Base-by-base conservation (phyloP, 768 basidiomycete genomes). In the Serendipita vermifera region DNA sequence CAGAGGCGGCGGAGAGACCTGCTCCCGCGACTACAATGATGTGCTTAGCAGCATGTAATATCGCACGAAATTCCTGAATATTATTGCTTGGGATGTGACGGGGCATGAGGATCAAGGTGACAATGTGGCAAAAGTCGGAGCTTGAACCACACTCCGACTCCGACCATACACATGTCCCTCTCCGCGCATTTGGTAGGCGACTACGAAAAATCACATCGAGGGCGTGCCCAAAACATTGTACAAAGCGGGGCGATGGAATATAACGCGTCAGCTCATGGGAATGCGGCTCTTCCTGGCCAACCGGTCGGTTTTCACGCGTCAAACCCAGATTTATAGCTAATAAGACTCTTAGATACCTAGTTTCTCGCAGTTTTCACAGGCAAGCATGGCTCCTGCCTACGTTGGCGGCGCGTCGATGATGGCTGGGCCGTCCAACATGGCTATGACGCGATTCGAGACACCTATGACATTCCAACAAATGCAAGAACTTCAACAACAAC, bases 1-100 rank as follows among this genome's bases (percentile, higher is more conserved):
- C 79, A 39, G 81, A 82, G 22, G 77, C 79, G 55, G 79, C 80
- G 22, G 80, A 82, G n/a, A 82, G 70, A 2, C 81, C 81, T 29
- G 81, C 81, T 4, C 81, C 81, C 17, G 73, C 72, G 1, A 76
- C 63, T 9, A 70, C 72, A 5, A 75, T 65, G 51, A 75, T 69
- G 51, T 68, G 64, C 58, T 71, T 73, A n/a, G 61, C 61, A 5
- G 43, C 54, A 24, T 41, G 41, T 4, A 69, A 57, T 5, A 60
- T 58, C 3, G 59, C 51, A 17, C 60, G 60, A 57, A 68, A 69
- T 13, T 60, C 54, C 20, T 58, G 40, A 53, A 64, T 63, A 51
- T 15, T 17, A 15, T 6, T 51, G 46, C 46, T 51, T 9, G 5
- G 46, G 1, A 51, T n/a, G 46, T 11, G 41, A 9, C n/a, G n/a